Evolutionary conservation across 208 protist genomes (phyloP).

Genomic region (Leishmania arabica): DNA sequence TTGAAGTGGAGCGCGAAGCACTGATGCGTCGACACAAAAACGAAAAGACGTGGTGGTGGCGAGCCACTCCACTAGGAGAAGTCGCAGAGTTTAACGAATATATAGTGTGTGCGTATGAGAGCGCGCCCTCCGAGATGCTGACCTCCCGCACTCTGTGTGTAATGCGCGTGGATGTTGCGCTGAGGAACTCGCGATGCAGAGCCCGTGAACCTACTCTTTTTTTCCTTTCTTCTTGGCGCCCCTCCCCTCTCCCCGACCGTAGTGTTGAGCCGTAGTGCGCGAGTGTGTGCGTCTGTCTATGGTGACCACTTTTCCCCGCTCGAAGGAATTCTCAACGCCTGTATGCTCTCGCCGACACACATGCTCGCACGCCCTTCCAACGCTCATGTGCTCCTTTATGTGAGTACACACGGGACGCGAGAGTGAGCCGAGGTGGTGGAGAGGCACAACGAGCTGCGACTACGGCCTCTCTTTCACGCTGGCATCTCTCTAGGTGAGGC

Average conservation of each 20-base stretch:
- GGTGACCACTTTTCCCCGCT: neutral
- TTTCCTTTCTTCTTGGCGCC: neutral
- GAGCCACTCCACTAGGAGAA: neutral
- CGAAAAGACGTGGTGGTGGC: too few species aligned
- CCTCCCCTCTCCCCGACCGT: neutral
- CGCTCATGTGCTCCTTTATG: neutral
- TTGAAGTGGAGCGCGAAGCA: conserved; percentile 49
- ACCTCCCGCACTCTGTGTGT: neutral
- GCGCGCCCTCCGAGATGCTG: neutral
- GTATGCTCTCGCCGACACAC: neutral
- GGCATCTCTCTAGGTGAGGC: neutral
- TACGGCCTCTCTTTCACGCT: neutral
- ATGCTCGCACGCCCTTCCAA: neutral
- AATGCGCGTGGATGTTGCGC: neutral
- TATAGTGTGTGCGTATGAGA: neutral
- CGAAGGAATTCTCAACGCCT: neutral
- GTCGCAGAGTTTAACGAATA: neutral
- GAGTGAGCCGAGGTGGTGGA: neutral
- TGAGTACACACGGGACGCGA: neutral
- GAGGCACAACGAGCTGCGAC: neutral
- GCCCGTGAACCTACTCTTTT: neutral
- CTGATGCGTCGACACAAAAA: conserved; percentile 6
- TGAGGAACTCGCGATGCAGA: neutral
- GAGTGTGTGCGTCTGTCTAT: neutral
- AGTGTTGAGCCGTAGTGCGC: neutral